Conservation (phyloP, 192 early-diverging fungal genomes). For the Spinellus fusiger region DNA sequence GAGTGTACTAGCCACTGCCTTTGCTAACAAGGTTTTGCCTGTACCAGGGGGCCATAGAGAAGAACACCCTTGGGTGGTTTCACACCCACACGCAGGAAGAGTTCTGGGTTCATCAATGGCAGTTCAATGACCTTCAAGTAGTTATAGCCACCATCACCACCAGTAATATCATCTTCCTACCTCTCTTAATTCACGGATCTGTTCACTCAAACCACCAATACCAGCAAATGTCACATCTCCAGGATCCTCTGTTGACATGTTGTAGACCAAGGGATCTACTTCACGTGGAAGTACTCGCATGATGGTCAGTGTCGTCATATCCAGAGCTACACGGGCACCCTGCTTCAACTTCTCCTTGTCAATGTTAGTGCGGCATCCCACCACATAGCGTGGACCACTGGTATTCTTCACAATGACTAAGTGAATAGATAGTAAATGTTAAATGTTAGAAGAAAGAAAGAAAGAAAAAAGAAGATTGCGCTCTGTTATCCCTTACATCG, state of each 20-base stretch:
- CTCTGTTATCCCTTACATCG: slow-evolving; percentile 56
- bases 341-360: slow-evolving; percentile 94
- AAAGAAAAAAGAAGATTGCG: neutral
- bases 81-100: slow-evolving; percentile 96
- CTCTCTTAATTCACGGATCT: slow-evolving; percentile 97
- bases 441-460: neutral
- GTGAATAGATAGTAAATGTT: neutral
- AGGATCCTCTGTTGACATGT: slow-evolving; percentile 97
- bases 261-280: slow-evolving; percentile 99
- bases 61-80: slow-evolving; percentile 98
- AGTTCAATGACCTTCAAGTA: slow-evolving; percentile 83
- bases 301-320: slow-evolving; percentile 99
- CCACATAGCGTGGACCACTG: slow-evolving; percentile 95
- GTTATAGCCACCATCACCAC: slow-evolving; percentile 65
- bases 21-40: slow-evolving; percentile 94
- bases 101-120: slow-evolving; percentile 96
- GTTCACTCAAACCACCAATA: slow-evolving; percentile 92
- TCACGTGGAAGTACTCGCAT: slow-evolving; percentile 98
- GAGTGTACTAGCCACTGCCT: slow-evolving; percentile 94
- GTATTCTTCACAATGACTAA: slow-evolving; percentile 98
- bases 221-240: slow-evolving; percentile 94
- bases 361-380: slow-evolving; percentile 92
- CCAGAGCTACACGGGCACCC: slow-evolving; percentile 95
- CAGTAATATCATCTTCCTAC: slow-evolving; percentile 88
- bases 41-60: slow-evolving; percentile 97